phyloP scores from a whole-genome alignment of 768 basidiomycete species.

The Suillus spraguei region DNA sequence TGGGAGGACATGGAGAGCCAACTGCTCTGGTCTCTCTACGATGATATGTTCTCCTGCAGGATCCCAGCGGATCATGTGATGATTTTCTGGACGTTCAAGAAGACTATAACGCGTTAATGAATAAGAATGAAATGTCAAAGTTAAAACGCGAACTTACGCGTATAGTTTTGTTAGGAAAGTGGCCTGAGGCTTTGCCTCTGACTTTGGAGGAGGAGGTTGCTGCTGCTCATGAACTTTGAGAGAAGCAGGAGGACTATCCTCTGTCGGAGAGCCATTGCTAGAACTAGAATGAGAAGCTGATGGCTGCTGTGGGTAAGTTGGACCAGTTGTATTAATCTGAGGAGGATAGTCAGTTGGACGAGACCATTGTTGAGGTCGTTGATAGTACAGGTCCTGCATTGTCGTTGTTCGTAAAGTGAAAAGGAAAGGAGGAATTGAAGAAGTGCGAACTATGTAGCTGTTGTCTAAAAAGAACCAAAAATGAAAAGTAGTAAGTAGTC shows the following conservation, averaged over 20 bases:
- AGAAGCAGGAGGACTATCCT: conserved; percentile 48
- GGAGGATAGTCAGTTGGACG: conserved; percentile 37
- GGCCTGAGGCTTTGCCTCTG: conserved; percentile 82
- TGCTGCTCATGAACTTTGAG: conserved; percentile 41
- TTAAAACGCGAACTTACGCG: conserved; percentile 57
- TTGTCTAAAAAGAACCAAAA: conserved; percentile 25
- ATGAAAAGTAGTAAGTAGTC: conserved; percentile 28
- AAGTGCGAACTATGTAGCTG: conserved; percentile 32
- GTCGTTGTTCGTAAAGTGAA: conserved; percentile 39
- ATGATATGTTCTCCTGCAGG: conserved; percentile 93
- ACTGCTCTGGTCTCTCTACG: conserved; percentile 91
- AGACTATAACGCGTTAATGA: conserved; percentile 51
- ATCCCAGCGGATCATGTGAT: conserved; percentile 98
- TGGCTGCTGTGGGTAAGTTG: conserved; percentile 34
- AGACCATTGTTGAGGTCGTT: conserved; percentile 45
- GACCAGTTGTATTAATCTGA: conserved; percentile 37
- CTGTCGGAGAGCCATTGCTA: conserved; percentile 44
- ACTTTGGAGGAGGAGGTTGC: conserved; percentile 58
- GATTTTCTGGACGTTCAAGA: conserved; percentile 89
- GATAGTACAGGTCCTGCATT: conserved; percentile 50
- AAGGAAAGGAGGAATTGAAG: conserved; percentile 33
- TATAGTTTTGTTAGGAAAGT: conserved; percentile 98
- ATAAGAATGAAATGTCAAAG: background rate
- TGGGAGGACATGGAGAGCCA: conserved; percentile 91
- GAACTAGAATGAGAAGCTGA: conserved; percentile 40